A percentile compares a stretch with the other conserved stretches of the same genome.
phyloP scores from a whole-genome alignment of 352 stramenopile species.

The Phytopythium kandeliae region DNA sequence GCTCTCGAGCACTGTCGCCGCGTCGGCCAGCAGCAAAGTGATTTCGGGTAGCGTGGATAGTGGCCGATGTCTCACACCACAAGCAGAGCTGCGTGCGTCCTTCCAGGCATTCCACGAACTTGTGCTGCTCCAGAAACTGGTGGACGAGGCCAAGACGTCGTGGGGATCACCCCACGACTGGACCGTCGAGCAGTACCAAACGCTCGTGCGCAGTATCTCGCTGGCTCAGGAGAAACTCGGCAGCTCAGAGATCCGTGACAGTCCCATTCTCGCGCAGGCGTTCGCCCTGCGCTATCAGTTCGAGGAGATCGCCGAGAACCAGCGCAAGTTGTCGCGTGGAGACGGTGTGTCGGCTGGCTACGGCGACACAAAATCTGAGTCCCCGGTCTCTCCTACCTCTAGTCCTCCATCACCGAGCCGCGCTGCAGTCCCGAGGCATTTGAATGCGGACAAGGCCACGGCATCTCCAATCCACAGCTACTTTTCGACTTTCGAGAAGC shows the following conservation, averaged over 20 bases:
- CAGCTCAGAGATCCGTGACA: slow-evolving; percentile 20
- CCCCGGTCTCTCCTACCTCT: background rate
- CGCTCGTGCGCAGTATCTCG: slow-evolving; percentile 50
- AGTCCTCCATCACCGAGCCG: background rate
- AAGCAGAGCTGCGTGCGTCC: slow-evolving; percentile 43
- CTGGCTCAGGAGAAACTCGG: slow-evolving; percentile 45
- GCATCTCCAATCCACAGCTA: slow-evolving; percentile 49
- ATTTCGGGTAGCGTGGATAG: background rate
- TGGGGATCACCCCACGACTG: slow-evolving; percentile 48
- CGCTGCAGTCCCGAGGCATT: background rate
- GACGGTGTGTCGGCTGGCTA: slow-evolving; percentile 10
- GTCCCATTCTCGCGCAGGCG: slow-evolving; percentile 38
- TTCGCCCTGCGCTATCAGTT: slow-evolving; percentile 60
- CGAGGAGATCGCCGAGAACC: slow-evolving; percentile 61
- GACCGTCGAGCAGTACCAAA: slow-evolving; percentile 49
- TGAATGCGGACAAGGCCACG: background rate
- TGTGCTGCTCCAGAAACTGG: slow-evolving; percentile 50
- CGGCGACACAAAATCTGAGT: background rate
- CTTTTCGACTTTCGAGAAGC: slow-evolving; percentile 63
- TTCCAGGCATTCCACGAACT: slow-evolving; percentile 74
- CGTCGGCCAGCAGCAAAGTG: background rate
- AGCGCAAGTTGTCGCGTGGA: slow-evolving; percentile 30
- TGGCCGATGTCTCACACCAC: slow-evolving; percentile 8
- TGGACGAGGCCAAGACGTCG: slow-evolving; percentile 28
- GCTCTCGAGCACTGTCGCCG: background rate